Evolutionary conservation across 139 green algal species (phyloP), one percentile per base, ranked within the genome.

Genomic region (Tetradesmus lagerheimii): DNA sequence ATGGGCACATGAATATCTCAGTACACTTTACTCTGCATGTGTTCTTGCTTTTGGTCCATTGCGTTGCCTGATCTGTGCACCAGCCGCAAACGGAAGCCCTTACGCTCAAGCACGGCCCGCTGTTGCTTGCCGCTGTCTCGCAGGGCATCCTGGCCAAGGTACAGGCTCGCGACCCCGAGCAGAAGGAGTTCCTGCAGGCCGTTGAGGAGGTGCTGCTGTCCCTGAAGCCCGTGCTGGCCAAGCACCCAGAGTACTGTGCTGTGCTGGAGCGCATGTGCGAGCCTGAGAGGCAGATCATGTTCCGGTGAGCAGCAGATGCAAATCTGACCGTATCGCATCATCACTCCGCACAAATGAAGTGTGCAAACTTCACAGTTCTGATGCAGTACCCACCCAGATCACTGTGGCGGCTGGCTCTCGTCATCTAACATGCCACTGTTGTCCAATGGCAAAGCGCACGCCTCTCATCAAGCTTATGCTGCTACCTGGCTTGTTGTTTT

Each of bases 251-350:
- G 87, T 88, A 88, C 62, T 88, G 83, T 35, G 38, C 62, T 23
- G 85, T 96, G 0, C 86, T 98, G 45, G 84, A 92, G 84, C 86
- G 93, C 43, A 39, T 96, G 84, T 85, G 85, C n/a, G 93, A 96
- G 85, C 93, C 95, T 25, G 95, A 97, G 83, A 81, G 93, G 27
- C 75, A 94, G 84, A 90, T 97, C 77, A 91, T 95, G 14, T 97
- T 97, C 92, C 89, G 96, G 5, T 91, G 39, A 84, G 86, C 71
- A 71, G 57, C 57, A 31, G 57, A 0, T 71, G 57, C 14, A 11
- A 0, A 9, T 0, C 12, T 62, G 47, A 14, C 8, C 47, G 8
- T 62, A 23, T 20, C 12, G 20, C 2, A 20, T 62, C 47, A 62
- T 23, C 20, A 14, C 20, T 11, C 20, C 12, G 47, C 4, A 62